Evolutionary conservation across 78 protist species (phyloP).

Genomic region (slime mould (Dictyostelium discoideum)): DNA sequence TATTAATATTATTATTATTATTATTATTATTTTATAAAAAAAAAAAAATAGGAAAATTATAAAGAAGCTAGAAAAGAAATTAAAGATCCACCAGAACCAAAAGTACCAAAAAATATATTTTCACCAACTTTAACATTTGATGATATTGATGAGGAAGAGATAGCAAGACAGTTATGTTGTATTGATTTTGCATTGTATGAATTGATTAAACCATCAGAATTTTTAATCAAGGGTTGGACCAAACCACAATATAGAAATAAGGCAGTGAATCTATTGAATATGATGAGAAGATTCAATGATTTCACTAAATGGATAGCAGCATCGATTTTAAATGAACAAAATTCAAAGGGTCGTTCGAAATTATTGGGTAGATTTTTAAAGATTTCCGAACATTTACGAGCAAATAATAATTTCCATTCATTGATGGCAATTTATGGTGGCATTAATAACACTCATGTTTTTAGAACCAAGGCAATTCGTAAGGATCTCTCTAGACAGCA

Average conservation of each 20-base stretch:
- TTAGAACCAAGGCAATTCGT: slow-evolving; percentile 78
- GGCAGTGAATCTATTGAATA: slow-evolving; percentile 66
- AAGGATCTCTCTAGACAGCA: slow-evolving; percentile 84
- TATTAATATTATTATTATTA: too few species aligned
- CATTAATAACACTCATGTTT: slow-evolving; percentile 66
- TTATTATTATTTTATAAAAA: too few species aligned
- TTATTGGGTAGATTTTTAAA: slow-evolving; percentile 60
- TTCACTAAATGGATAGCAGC: slow-evolving; percentile 85
- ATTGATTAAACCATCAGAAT: slow-evolving; percentile 73
- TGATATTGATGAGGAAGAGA: slow-evolving; percentile 82
- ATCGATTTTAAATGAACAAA: slow-evolving; percentile 46
- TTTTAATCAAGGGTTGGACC: slow-evolving; percentile 84
- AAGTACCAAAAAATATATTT: slow-evolving; percentile 84
- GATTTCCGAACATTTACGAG: slow-evolving; percentile 77
- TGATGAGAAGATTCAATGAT: slow-evolving; percentile 82
- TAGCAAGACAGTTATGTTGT: slow-evolving; percentile 84
- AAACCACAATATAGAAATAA: slow-evolving; percentile 59
- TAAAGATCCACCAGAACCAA: slow-evolving; percentile 82
- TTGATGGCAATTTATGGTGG: slow-evolving; percentile 87
- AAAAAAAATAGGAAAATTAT: too few species aligned
- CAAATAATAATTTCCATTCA: slow-evolving; percentile 78
- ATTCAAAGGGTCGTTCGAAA: slow-evolving; percentile 51
- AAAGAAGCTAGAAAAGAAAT: background rate
- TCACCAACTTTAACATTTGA: slow-evolving; percentile 76
- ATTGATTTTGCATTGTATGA: slow-evolving; percentile 80